Base-by-base conservation (phyloP, 2,329 filamentous ascomycete genomes). In the Exophiala aquamarina region DNA sequence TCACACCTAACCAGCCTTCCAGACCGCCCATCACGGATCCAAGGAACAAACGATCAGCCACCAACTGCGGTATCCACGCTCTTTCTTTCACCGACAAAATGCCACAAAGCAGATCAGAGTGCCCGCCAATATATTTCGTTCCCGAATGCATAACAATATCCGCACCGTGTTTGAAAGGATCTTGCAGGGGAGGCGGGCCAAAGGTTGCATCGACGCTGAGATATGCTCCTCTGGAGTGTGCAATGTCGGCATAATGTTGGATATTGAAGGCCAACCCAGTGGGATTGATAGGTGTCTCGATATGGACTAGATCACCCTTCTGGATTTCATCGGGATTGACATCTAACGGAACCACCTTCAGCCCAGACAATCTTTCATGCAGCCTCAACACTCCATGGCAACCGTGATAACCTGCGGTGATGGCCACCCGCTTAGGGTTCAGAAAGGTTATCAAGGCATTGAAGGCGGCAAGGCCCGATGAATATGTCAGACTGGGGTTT, bases 81-180 rank as follows among this genome's bases (percentile, higher is more conserved):
- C 75, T 59, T 37, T 70, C 70, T 18, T 78, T 73, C 4, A 90
- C 79, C 0, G 82, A 81, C 20, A 98, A 71, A 14, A 94, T 85
- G 17, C 93, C 93, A 63, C 88, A 94, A 4, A 97, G 80, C 77
- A 97, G 78, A 69, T 98, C 93, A 56, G 86, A 92, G 70, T 98
- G 93, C 0, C 93, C 93, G 15, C 93, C 93, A 57, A 98, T 82
- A 69, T 97, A 98, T 75, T 97, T 98, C 14, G 91, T 95, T 3
- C 90, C 93, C 41, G 81, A 86, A 70, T 98, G 93, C 88, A 97
- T 87, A 26, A 95, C 81, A 1, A 91, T 69, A 68, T 97, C 92
- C 20, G 86, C 89, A 37, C 89, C 92, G 65, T 79, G 85, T 20
- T 67, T 63, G 61, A 97, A 93, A 0, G 93, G 91, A 61, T 96